phyloP scores from a whole-genome alignment of 768 basidiomycete genomes.

The Obba rivulosa region DNA sequence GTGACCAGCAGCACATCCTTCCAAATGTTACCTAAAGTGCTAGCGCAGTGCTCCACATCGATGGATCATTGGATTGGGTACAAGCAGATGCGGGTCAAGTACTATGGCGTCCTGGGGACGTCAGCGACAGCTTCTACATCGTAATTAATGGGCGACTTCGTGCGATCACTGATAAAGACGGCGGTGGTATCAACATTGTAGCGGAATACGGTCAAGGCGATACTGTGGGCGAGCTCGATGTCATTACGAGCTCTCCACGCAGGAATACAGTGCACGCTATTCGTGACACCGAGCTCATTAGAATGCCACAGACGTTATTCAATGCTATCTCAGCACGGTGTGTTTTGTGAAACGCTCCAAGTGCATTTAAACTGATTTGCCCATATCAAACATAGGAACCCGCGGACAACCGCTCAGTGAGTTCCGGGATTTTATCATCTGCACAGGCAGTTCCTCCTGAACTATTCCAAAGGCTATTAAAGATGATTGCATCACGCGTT shows the following conservation, averaged over 20 bases:
- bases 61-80: slow-evolving; percentile 97
- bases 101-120: slow-evolving; percentile 86
- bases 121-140: slow-evolving; percentile 95
- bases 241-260: slow-evolving; percentile 86
- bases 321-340: slow-evolving; percentile 91
- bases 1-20: slow-evolving; percentile 11
- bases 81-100: slow-evolving; percentile 95
- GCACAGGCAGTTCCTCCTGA: background rate
- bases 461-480: slow-evolving; percentile 49
- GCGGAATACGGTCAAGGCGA: slow-evolving; percentile 98
- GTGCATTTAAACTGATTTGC: background rate
- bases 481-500: slow-evolving; percentile 91
- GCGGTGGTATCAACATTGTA: slow-evolving; percentile 72
- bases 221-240: slow-evolving; percentile 94
- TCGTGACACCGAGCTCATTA: slow-evolving; percentile 92
- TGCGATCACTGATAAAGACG: slow-evolving; percentile 76
- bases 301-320: slow-evolving; percentile 96
- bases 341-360: slow-evolving; percentile 12
- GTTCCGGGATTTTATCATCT: slow-evolving; percentile 13
- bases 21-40: background rate
- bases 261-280: slow-evolving; percentile 95
- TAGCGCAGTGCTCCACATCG: slow-evolving; percentile 85
- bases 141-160: slow-evolving; percentile 96
- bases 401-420: slow-evolving; percentile 80
- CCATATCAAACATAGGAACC: slow-evolving; percentile 48